phyloP scores from a whole-genome alignment of 257 asterid genomes.

The Forsythia suspensa region DNA sequence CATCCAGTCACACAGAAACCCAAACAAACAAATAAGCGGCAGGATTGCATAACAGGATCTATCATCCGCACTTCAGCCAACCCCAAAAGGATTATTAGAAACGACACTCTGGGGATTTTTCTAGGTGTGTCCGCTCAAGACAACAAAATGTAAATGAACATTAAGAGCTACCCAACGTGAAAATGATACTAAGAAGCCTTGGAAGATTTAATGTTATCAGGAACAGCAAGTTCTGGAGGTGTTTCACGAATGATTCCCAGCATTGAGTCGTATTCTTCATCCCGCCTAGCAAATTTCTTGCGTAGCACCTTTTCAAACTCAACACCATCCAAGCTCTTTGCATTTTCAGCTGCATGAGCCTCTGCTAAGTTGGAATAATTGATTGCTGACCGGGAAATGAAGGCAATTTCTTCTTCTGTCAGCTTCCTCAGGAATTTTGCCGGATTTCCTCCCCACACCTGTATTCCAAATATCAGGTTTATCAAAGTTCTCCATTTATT shows the following conservation, averaged over 20 bases:
- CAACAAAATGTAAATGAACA: slow-evolving; percentile 17
- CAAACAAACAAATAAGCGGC: slow-evolving; percentile 16
- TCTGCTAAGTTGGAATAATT: slow-evolving; percentile 77
- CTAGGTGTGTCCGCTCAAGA: slow-evolving; percentile 23
- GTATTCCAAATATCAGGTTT: slow-evolving; percentile 18
- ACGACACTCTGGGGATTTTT: slow-evolving; percentile 28
- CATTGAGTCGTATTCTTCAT: slow-evolving; percentile 58
- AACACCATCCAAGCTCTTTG: slow-evolving; percentile 60
- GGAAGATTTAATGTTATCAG: slow-evolving; percentile 48
- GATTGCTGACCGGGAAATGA: slow-evolving; percentile 77
- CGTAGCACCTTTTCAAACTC: slow-evolving; percentile 83
- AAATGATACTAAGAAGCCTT: slow-evolving; percentile 39
- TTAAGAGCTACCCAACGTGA: neutral
- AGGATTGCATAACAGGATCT: slow-evolving; percentile 44
- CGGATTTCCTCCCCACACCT: slow-evolving; percentile 99
- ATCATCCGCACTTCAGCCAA: slow-evolving; percentile 35
- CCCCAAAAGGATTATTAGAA: slow-evolving; percentile 47
- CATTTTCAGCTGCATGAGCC: slow-evolving; percentile 91
- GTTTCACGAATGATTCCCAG: slow-evolving; percentile 51
- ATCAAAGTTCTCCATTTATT: neutral
- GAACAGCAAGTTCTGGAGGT: slow-evolving; percentile 46
- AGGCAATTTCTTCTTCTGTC: slow-evolving; percentile 79
- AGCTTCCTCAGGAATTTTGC: slow-evolving; percentile 95
- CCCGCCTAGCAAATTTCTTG: slow-evolving; percentile 60
- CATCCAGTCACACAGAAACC: slow-evolving; percentile 21